Percentiles rank a stretch among this genome's conserved stretches.
Conservation (phyloP, 2,329 filamentous ascomycete species). For the Annulohypoxylon truncatum region DNA sequence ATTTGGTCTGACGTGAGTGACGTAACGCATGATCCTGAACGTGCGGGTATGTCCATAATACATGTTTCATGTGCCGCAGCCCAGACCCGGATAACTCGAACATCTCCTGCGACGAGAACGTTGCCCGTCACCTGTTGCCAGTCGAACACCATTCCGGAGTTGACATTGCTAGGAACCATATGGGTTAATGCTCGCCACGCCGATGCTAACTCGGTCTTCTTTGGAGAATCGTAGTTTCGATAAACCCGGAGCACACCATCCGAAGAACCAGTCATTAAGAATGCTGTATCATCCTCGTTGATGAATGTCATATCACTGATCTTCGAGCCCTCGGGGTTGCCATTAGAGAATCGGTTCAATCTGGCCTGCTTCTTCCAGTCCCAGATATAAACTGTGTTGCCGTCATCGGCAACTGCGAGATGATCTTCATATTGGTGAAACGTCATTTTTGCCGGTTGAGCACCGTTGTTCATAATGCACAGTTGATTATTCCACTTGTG, state of each 20-base stretch:
- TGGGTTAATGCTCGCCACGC: conserved; percentile 93
- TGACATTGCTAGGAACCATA: conserved; percentile 92
- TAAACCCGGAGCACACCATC: conserved; percentile 96
- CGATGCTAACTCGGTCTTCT: conserved; percentile 84
- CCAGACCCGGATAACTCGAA: conserved; percentile 96
- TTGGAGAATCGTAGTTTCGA: conserved; percentile 85
- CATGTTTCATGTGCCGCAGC: conserved; percentile 94
- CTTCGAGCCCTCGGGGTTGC: conserved; percentile 88
- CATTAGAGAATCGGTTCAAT: conserved; percentile 90
- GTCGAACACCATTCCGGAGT: conserved; percentile 95
- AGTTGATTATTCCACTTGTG: conserved; percentile 85
- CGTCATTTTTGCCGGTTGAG: conserved; percentile 90
- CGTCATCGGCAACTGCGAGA: conserved; percentile 90
- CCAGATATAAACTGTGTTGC: conserved; percentile 91
- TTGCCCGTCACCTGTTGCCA: conserved; percentile 99
- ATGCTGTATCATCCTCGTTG: conserved; percentile 96
- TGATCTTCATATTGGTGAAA: conserved; percentile 99
- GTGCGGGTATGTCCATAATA: conserved; percentile 91
- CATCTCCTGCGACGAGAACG: conserved; percentile 94
- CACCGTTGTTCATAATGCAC: conserved; percentile 87
- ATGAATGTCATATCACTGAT: conserved; percentile 98
- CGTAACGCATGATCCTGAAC: conserved; percentile 95
- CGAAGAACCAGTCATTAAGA: conserved; percentile 93
- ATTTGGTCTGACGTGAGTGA: conserved; percentile 97
- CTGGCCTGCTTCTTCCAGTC: conserved; percentile 86